Evolutionary conservation across 2,329 filamentous ascomycete genomes (phyloP).

Genomic region (Cordyceps javanica): DNA sequence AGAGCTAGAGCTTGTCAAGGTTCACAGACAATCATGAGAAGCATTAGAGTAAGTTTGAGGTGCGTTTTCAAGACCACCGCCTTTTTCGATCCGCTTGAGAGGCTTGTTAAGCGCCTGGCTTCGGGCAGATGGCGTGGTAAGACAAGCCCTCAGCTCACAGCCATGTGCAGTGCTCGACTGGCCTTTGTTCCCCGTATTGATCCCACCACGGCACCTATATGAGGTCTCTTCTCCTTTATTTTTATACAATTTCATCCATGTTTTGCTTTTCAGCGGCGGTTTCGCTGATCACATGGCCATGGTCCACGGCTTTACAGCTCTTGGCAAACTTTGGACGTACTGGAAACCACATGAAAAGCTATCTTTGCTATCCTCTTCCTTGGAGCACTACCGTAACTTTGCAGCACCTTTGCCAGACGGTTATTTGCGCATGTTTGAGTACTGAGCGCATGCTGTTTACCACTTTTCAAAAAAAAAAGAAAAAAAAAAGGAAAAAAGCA

Average conservation of each 20-base stretch:
- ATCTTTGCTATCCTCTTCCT: not conserved
- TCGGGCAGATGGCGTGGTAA: not conserved
- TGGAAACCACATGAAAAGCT: not conserved
- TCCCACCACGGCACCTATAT: no score
- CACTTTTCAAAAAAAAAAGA: not conserved
- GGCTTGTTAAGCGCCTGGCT: not conserved
- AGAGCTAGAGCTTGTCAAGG: not conserved
- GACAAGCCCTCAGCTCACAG: not conserved
- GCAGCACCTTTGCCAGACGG: not conserved
- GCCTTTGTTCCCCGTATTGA: not conserved
- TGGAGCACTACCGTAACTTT: not conserved
- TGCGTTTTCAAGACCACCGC: not conserved
- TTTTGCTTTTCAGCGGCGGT: not conserved
- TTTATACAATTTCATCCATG: no score
- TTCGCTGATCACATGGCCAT: not conserved
- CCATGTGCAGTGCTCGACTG: slow-evolving; percentile 4
- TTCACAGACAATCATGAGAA: not conserved
- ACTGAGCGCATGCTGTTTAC: not conserved
- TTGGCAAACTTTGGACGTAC: not conserved
- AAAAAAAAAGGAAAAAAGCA: no score
- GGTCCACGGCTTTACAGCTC: not conserved
- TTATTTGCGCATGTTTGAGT: not conserved
- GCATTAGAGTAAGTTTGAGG: not conserved
- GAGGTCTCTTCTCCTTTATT: no score
- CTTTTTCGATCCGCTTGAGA: not conserved